Evolutionary conservation across 2,329 filamentous ascomycete species (phyloP), one percentile per base, ranked within the genome.

Genomic region (Polytolypa hystricis): DNA sequence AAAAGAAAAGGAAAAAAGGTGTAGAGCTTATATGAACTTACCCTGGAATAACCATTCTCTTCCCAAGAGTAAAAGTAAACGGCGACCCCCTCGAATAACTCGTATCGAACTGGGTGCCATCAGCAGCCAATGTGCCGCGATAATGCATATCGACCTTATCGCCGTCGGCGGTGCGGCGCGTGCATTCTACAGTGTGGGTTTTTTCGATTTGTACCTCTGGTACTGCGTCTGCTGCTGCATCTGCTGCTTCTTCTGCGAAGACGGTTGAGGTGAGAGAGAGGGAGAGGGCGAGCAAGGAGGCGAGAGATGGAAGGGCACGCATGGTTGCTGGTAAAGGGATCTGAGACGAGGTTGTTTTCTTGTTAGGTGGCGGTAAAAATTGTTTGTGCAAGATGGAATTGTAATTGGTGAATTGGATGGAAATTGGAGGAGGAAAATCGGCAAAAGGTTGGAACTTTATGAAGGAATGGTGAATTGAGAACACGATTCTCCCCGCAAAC

Each of bases 91-190:
- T 77, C 48, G 87, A 78, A 63, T 93, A 93, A 61, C 69, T 74
- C 44, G 84, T 76, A 64, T 95, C 89, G 55, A 96, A 96, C 58
- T 91, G 69, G 42, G 73, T 69, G 51, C 86, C 89, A 46, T 77
- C 74, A 35, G 67, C 65, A 43, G 77, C 71, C 20, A 95, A 74
- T 1, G 81, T 91, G 50, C 89, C 89, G 38, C 74, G 74, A 70
- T 96, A 95, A 68, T 95, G 86, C 53, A 95, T 85, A 38, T 78
- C 69, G 55, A 95, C 77, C 45, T 69, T 77, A 65, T 95, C 87
- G 47, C 85, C 85, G 43, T 71, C 74, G 53, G 73, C 53, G 11
- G 76, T 82, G 67, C 84, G 87, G 61, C 85, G 79, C 34, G 77
- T 75, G 69, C 87, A 95, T 26, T 46, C 75, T 45, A 83, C 81